Conservation (phyloP, 805 yeast genomes). For the Nakazawaea wickerhamii region DNA sequence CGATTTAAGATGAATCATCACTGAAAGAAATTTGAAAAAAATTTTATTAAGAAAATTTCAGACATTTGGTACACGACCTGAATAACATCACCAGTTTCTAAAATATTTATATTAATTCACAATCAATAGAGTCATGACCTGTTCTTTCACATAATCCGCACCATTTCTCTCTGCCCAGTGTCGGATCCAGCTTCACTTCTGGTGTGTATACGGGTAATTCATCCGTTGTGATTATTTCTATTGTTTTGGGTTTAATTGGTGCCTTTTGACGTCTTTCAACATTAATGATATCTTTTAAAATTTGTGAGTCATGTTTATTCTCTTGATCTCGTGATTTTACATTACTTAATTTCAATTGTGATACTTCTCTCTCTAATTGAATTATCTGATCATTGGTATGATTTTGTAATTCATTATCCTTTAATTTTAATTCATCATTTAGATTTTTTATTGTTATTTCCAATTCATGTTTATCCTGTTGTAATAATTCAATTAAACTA, state of each 20-base stretch:
- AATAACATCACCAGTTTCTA: too few species aligned
- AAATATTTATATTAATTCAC: too few species aligned
- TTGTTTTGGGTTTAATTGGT: too few species aligned
- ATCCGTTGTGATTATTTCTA: slow-evolving; percentile 17
- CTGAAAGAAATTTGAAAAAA: background rate
- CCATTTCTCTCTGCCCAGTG: slow-evolving; percentile 75
- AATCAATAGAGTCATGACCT: slow-evolving; percentile 83
- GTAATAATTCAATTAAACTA: too few species aligned
- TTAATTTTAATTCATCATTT: background rate
- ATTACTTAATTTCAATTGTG: too few species aligned
- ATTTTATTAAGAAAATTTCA: background rate
- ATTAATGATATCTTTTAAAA: slow-evolving; percentile 1
- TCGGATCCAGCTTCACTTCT: slow-evolving; percentile 47
- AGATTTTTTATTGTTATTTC: too few species aligned
- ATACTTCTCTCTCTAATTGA: too few species aligned
- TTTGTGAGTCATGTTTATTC: background rate
- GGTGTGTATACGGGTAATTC: slow-evolving; percentile 48
- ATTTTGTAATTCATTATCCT: too few species aligned
- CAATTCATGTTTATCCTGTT: too few species aligned
- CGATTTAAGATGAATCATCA: too few species aligned
- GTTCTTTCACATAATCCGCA: slow-evolving; percentile 89
- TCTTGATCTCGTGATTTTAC: too few species aligned
- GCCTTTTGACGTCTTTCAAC: background rate
- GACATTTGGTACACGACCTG: background rate
- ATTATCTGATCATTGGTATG: too few species aligned